Conservation (phyloP, 495 filamentous ascomycete genomes). For the Xylaria intraflava region DNA sequence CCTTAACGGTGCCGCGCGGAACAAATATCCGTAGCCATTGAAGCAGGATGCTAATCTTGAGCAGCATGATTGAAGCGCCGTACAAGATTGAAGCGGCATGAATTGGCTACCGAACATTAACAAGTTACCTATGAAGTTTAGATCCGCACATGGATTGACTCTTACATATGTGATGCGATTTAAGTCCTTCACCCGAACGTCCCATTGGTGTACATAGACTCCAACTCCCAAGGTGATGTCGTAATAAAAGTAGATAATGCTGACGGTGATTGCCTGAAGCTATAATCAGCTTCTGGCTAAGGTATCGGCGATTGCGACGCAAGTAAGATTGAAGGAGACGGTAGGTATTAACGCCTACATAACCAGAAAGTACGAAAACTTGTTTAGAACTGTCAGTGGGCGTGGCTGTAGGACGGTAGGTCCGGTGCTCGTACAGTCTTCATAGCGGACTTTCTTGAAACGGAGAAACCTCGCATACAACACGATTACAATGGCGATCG, state of each 20-base stretch:
- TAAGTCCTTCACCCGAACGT: conserved; percentile 4
- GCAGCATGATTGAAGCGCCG: conserved; percentile 6
- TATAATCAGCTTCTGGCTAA: neutral
- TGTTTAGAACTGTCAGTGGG: neutral
- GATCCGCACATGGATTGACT: neutral
- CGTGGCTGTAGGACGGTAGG: neutral
- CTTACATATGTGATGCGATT: neutral
- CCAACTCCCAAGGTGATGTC: neutral
- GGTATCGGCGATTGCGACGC: too few relatives aligned
- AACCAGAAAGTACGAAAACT: neutral
- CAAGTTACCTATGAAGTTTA: neutral
- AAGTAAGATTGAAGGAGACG: neutral
- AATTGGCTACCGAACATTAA: neutral
- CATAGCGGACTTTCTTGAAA: neutral
- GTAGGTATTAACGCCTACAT: neutral
- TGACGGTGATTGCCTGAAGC: neutral
- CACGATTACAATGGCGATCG: conserved; percentile 1
- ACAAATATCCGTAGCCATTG: conserved; percentile 26
- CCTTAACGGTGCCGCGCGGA: conserved; percentile 9
- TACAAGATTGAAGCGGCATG: conserved; percentile 12
- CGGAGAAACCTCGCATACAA: conserved; percentile 1
- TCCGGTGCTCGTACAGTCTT: neutral
- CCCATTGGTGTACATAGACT: conserved; percentile 20
- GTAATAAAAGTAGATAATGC: neutral
- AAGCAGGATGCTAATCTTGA: conserved; percentile 26